Base-by-base conservation (phyloP, 2,329 filamentous ascomycete genomes). In the Penicillium sclerotiorum region DNA sequence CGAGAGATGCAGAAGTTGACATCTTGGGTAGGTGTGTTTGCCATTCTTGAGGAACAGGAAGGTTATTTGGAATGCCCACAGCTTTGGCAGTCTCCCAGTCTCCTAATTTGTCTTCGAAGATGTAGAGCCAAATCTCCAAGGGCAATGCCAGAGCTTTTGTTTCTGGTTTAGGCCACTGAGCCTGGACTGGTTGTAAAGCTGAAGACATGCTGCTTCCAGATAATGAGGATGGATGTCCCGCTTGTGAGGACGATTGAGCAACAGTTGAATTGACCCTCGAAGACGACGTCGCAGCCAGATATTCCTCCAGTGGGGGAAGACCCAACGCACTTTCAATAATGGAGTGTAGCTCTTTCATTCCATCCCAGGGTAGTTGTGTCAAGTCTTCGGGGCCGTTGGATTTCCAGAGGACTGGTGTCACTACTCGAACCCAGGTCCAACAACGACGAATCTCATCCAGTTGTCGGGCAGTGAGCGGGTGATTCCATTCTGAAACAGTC, bases 11-110 rank as follows among this genome's bases (percentile, higher is more conserved):
- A 25, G 87, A 84, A 11, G 89, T 76, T 1, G 87, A 83, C 59
- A 89, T 84, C 38, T 80, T 77, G 9, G 82, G 77, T 32, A 81
- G 79, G 23, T 87, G 82, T 45, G 75, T 74, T 55, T 82, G 79
- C 90, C 91, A 95, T 58, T 89, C 83, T 28, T 77, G 70, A 1
- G 93, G 91, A 53, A 86, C 83, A 1, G 84, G 80, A 5, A 96
- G 76, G 47, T 83, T 90, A 1, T 90, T 90, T 64, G 88, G 93
- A 37, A 96, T 82, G 49, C 88, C 86, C 5, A 96, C 77, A 1
- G 89, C 87, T 57, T 86, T 86, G 8, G 93, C 88, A 17, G 95
- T 78, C 71, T 96, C 93, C 93, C 93, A 97, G 68, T 97, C 93
- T 36, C 85, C 85, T 0, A 91, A 83, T 55, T 87, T 84, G 57